These are phyloP conservation scores for Colletotrichum filicis DNA, from an alignment of 2,329 filamentous ascomycete genomes.

Conservation along the genomic window DNA sequence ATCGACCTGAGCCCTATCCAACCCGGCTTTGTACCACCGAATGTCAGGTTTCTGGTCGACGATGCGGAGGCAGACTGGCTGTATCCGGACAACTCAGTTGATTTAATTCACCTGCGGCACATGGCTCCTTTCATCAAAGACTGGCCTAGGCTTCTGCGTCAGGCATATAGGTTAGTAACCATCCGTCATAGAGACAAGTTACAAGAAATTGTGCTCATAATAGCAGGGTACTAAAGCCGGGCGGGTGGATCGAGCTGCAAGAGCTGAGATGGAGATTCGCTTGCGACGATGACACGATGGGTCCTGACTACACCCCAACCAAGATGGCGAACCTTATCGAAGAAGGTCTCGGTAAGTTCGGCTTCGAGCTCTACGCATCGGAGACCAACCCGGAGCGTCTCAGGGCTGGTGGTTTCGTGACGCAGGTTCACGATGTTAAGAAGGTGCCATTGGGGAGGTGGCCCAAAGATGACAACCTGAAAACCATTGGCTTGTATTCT, in stretches of 20 bases:
- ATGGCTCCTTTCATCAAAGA: conserved; percentile 47
- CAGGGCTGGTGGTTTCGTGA: background rate
- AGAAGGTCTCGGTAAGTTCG: background rate
- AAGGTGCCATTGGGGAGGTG: conserved; percentile 63
- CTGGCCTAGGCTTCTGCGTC: background rate
- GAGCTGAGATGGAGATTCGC: background rate
- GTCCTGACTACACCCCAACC: background rate
- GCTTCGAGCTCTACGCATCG: background rate
- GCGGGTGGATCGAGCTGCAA: background rate
- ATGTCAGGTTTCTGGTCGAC: conserved; percentile 41
- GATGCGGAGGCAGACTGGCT: conserved; percentile 40
- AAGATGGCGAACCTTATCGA: background rate
- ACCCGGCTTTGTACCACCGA: conserved; percentile 34
- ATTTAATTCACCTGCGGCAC: conserved; percentile 48
- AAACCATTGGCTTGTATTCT: background rate
- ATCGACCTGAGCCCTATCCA: conserved; percentile 28
- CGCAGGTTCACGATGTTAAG: conserved; percentile 41
- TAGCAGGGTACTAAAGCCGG: background rate
- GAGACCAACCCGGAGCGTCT: background rate
- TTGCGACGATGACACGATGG: background rate
- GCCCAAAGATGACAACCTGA: conserved; percentile 62
- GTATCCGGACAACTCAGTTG: conserved; percentile 37
- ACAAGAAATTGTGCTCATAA: background rate
- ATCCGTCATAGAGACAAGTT: background rate
- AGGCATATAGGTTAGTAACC: background rate